Evolutionary conservation across 2,329 filamentous ascomycete genomes (phyloP).

Genomic region (Neofusicoccum ribis): DNA sequence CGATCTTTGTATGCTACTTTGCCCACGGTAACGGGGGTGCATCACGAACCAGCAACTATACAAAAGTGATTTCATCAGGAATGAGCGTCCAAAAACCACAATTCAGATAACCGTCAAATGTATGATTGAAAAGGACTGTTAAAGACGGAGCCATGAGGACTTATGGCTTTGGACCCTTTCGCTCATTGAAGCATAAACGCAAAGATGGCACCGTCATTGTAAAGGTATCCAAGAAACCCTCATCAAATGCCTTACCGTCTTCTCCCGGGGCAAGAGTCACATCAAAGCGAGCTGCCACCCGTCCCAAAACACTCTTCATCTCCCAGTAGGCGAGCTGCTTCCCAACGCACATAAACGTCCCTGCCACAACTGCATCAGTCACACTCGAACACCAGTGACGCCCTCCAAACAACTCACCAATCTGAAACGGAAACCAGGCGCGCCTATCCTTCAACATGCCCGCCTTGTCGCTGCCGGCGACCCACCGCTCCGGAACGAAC

Average conservation of each 20-base stretch:
- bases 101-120: no score
- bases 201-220: not conserved
- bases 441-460: constrained; percentile 28
- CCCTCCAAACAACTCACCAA: not conserved
- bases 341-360: constrained; percentile 70
- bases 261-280: constrained; percentile 43
- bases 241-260: constrained; percentile 33
- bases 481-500: constrained; percentile 36
- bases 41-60: no score
- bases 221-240: constrained; percentile 37
- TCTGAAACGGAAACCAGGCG: not conserved
- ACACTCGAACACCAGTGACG: not conserved
- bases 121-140: no score
- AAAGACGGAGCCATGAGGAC: no score
- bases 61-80: no score
- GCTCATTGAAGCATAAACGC: not conserved
- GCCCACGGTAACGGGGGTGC: no score
- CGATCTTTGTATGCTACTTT: no score
- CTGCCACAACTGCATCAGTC: constrained; percentile 43
- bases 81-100: no score
- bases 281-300: constrained; percentile 63
- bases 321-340: constrained; percentile 69
- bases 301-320: constrained; percentile 63
- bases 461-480: constrained; percentile 34
- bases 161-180: not conserved